These are phyloP conservation scores for Crithidia acanthocephali DNA, from an alignment of 208 protist species.

Conservation along the genomic window DNA sequence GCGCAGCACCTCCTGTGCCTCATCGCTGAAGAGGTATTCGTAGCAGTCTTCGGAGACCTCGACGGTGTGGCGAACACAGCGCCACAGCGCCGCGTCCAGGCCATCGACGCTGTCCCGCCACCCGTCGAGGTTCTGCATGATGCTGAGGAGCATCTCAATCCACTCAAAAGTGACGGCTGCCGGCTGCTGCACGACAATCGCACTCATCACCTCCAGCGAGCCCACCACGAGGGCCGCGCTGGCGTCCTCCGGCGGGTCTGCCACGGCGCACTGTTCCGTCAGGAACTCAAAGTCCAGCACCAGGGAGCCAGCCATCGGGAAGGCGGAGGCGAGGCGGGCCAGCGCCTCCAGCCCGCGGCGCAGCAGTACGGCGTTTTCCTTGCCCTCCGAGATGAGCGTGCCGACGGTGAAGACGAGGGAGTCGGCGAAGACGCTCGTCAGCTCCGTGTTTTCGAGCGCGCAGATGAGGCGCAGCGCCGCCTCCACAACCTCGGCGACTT, in stretches of 20 bases:
- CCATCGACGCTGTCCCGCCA: conserved; percentile 19
- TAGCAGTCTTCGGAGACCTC: conserved; percentile 58
- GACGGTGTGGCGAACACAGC: conserved; percentile 42
- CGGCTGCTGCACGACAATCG: conserved; percentile 46
- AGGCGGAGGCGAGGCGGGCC: conserved; percentile 37
- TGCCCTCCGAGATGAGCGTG: conserved; percentile 48
- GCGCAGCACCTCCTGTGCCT: conserved; percentile 29
- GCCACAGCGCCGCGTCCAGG: conserved; percentile 41
- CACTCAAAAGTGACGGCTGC: conserved; percentile 80
- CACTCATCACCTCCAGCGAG: conserved; percentile 71
- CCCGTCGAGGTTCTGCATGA: conserved; percentile 24
- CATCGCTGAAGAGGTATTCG: conserved; percentile 62
- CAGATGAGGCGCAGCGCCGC: conserved; percentile 23
- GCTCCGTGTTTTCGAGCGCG: conserved; percentile 28
- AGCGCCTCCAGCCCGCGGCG: conserved; percentile 40
- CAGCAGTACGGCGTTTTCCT: conserved; percentile 31
- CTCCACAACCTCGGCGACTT: conserved; percentile 16
- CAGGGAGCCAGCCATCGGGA: conserved; percentile 62
- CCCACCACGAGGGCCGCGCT: conserved; percentile 48
- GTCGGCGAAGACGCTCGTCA: conserved; percentile 28
- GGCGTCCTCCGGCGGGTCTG: conserved; percentile 15
- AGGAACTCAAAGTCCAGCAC: conserved; percentile 78
- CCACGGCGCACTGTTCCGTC: conserved; percentile 30
- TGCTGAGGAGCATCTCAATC: conserved; percentile 66
- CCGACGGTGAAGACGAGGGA: conserved; percentile 41